Evolutionary conservation across 192 early-diverging fungal genomes (phyloP), one percentile per base, ranked within the genome.

Genomic region (Backusella sp.): DNA sequence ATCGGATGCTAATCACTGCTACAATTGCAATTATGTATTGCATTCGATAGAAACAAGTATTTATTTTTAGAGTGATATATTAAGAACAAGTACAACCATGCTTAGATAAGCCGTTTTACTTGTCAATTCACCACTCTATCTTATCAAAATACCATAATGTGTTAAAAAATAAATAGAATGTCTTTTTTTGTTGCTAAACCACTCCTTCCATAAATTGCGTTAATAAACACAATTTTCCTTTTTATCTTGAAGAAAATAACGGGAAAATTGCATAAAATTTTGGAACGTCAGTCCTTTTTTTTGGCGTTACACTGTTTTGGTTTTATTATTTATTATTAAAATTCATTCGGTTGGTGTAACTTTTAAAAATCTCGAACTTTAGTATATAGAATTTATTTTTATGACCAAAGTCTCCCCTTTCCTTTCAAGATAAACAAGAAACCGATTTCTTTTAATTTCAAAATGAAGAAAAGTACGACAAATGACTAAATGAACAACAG

Each of bases 321-420:
- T 53, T n/a, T 53, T 53, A n/a, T n/a, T 52, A 53, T 53, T 53
- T 53, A 53, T 52, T 52, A 52, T 52, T 52, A 52, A 52, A 52
- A 52, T 52, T 21, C 17, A 52, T 52, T 52, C 49, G 1, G 17
- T 52, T 52, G 15, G 49, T 52, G 49, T 19, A n/a, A 52, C 17
- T 17, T 52, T 19, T 19, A 32, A 56, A 56, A 8, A 56, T 52
- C 19, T 52, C 49, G 49, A 52, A 32, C 32, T 17, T 52, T 52
- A 39, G 11, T 39, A 39, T 11, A 39, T 11, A 39, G 49, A 2
- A n/a, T 52, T n/a, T 17, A n/a, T 56, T 56, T 56, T 56, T 8
- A n/a, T 21, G 21, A 44, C 42, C 42, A 44, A 21, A 9, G 21
- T 56, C 52, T 21, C 52, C 52, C 52, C 52, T n/a, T 56, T 56